A percentile compares a stretch with the other conserved stretches of the same genome.
Conservation (phyloP, 768 basidiomycete species). For the Tricholoma hemisulphureum region DNA sequence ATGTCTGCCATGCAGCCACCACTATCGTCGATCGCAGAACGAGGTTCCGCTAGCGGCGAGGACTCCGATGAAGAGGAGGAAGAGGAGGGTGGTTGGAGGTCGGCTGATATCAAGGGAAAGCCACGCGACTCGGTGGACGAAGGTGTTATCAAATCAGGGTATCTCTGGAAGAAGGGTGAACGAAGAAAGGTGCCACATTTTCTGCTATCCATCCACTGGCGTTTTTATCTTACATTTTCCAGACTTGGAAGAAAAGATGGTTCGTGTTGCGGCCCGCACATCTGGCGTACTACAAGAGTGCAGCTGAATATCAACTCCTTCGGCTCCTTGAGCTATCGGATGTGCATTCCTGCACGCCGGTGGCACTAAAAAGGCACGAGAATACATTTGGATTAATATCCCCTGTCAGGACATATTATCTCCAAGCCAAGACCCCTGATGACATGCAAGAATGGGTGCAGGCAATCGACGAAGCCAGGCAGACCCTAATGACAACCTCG, state of each 20-base stretch:
- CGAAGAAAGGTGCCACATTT: slow-evolving; percentile 75
- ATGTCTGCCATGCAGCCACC: slow-evolving; percentile 47
- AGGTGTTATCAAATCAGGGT: slow-evolving; percentile 84
- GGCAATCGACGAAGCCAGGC: slow-evolving; percentile 76
- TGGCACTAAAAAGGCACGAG: slow-evolving; percentile 84
- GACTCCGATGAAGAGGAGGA: slow-evolving; percentile 79
- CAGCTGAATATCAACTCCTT: slow-evolving; percentile 90
- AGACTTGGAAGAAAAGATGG: slow-evolving; percentile 99
- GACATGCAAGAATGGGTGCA: slow-evolving; percentile 83
- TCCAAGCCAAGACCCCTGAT: slow-evolving; percentile 69
- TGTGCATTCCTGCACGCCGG: slow-evolving; percentile 85
- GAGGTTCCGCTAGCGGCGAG: slow-evolving; percentile 66
- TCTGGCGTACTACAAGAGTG: slow-evolving; percentile 94
- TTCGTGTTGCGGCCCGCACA: slow-evolving; percentile 92
- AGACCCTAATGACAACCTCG: slow-evolving; percentile 59
- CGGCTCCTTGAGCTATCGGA: slow-evolving; percentile 84
- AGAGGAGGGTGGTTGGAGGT: slow-evolving; percentile 64
- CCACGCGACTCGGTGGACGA: slow-evolving; percentile 57
- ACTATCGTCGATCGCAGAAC: slow-evolving; percentile 76
- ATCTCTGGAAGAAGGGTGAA: slow-evolving; percentile 98
- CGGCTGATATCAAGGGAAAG: slow-evolving; percentile 42
- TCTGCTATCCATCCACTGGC: slow-evolving; percentile 2
- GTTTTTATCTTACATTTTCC: slow-evolving; percentile 6
- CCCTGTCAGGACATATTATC: slow-evolving; percentile 84
- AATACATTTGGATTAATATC: slow-evolving; percentile 93